A percentile compares a stretch with the other conserved stretches of the same genome.
These are phyloP conservation scores for Wickerhamiella cacticola DNA, from an alignment of 805 yeast species.

Conservation along the genomic window DNA sequence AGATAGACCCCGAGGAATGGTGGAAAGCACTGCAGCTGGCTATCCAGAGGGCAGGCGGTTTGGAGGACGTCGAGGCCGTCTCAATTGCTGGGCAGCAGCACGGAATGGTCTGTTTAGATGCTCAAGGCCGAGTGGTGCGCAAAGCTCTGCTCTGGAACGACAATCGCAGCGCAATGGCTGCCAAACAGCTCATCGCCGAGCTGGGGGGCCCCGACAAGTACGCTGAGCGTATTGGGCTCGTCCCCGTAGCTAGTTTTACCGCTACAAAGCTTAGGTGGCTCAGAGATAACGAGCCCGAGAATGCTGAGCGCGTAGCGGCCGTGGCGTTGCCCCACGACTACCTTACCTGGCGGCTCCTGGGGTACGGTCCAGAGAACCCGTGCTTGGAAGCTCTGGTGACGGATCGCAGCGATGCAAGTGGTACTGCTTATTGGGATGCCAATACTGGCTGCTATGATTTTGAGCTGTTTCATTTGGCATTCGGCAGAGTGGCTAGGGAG, in stretches of 20 bases:
- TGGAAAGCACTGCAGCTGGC: slow-evolving; percentile 18
- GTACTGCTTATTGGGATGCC: slow-evolving; percentile 24
- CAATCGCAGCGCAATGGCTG: slow-evolving; percentile 20
- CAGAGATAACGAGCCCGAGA: slow-evolving; percentile 21
- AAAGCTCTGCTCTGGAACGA: slow-evolving; percentile 24
- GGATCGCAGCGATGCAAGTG: slow-evolving; percentile 23
- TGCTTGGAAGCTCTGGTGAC: slow-evolving; percentile 21
- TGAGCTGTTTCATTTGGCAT: slow-evolving; percentile 20
- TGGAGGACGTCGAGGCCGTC: slow-evolving; percentile 21
- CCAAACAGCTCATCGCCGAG: slow-evolving; percentile 19
- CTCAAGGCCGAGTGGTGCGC: slow-evolving; percentile 19
- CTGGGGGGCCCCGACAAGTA: slow-evolving; percentile 21
- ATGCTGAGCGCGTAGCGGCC: slow-evolving; percentile 19
- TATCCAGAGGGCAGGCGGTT: slow-evolving; percentile 19
- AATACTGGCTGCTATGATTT: slow-evolving; percentile 16
- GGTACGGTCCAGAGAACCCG: slow-evolving; percentile 19
- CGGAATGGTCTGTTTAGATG: slow-evolving; percentile 20
- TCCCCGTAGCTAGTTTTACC: slow-evolving; percentile 24
- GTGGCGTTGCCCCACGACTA: slow-evolving; percentile 24
- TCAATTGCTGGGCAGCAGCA: slow-evolving; percentile 25
- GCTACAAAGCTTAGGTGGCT: slow-evolving; percentile 23
- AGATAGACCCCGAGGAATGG: slow-evolving; percentile 22
- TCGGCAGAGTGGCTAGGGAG: slow-evolving; percentile 20
- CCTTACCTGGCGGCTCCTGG: slow-evolving; percentile 22
- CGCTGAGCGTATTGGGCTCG: slow-evolving; percentile 21